These are phyloP conservation scores for Penicillium arizonense DNA, from an alignment of 495 filamentous ascomycete genomes.

Conservation along the genomic window DNA sequence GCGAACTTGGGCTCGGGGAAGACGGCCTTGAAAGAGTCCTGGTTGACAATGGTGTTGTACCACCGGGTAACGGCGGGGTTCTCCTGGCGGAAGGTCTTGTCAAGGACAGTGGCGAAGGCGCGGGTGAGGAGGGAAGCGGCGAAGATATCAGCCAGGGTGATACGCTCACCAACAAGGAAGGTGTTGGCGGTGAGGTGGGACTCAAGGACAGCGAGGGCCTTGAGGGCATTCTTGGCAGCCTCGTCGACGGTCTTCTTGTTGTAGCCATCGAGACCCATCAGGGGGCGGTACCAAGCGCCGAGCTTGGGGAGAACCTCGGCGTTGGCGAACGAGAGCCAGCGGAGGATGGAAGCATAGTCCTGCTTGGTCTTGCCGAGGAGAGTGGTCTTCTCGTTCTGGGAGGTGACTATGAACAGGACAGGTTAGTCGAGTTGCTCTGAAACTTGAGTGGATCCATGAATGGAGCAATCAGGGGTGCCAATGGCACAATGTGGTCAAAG, in stretches of 20 bases:
- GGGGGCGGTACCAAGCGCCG: slow-evolving; percentile 84
- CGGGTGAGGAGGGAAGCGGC: slow-evolving; percentile 61
- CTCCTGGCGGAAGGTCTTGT: slow-evolving; percentile 50
- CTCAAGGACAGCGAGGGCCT: slow-evolving; percentile 71
- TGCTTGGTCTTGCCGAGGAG: slow-evolving; percentile 99
- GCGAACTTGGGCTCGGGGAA: slow-evolving; percentile 70
- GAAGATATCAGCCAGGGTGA: slow-evolving; percentile 95
- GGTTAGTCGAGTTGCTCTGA: slow-evolving; percentile 24
- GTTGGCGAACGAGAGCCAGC: slow-evolving; percentile 95
- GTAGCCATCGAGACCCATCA: slow-evolving; percentile 79
- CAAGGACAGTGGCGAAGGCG: slow-evolving; percentile 28
- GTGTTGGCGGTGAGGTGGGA: slow-evolving; percentile 89
- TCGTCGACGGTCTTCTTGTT: slow-evolving; percentile 98
- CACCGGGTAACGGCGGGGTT: slow-evolving; percentile 87
- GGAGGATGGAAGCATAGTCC: slow-evolving; percentile 96
- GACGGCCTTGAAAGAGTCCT: slow-evolving; percentile 82
- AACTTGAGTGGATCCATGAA: slow-evolving; percentile 8
- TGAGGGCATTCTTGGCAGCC: slow-evolving; percentile 59
- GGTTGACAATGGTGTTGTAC: slow-evolving; percentile 91
- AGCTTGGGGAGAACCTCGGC: slow-evolving; percentile 72
- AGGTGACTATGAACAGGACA: slow-evolving; percentile 68
- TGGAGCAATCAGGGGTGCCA: slow-evolving; percentile 19
- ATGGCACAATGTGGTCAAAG: slow-evolving; percentile 16
- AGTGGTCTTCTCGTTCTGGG: slow-evolving; percentile 99
- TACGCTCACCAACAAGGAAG: slow-evolving; percentile 94